These are phyloP conservation scores for Colletotrichum costaricense DNA, from an alignment of 2,329 filamentous ascomycete species.

Conservation along the genomic window DNA sequence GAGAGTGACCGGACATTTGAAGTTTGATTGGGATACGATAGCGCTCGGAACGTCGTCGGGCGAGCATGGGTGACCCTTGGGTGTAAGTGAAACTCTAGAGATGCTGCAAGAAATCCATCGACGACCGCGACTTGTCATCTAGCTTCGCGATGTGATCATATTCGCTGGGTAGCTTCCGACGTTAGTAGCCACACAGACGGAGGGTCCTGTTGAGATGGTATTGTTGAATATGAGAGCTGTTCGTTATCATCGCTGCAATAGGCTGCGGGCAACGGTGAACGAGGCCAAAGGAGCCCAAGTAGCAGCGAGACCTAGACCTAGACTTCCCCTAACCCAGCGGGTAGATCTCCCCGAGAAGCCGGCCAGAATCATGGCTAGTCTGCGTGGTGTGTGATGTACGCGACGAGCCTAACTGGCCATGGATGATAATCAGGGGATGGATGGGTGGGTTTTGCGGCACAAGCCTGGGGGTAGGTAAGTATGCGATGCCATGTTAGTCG, in stretches of 20 bases:
- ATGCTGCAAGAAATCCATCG: background rate
- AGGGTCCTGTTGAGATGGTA: too few species aligned
- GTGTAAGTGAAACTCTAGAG: background rate
- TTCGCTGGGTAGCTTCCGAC: background rate
- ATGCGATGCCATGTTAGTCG: too few species aligned
- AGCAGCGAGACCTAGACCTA: background rate
- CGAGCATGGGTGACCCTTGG: slow-evolving; percentile 8
- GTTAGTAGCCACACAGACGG: background rate
- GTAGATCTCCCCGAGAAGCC: slow-evolving; percentile 25
- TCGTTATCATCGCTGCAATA: background rate
- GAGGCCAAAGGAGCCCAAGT: background rate
- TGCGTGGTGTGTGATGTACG: slow-evolving; percentile 1
- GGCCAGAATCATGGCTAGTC: background rate
- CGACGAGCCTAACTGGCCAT: background rate
- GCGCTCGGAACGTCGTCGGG: background rate
- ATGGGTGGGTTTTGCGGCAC: background rate
- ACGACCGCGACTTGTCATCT: background rate
- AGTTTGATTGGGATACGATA: background rate
- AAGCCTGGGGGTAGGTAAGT: background rate
- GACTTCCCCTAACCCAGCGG: slow-evolving; percentile 24
- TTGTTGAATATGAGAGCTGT: background rate
- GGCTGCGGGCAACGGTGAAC: background rate
- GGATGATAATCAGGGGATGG: background rate
- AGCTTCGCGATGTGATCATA: background rate
- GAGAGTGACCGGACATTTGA: slow-evolving; percentile 14